Evolutionary conservation across 495 filamentous ascomycete species (phyloP), one percentile per base, ranked within the genome.

Genomic region (Pyrenula aspistea): DNA sequence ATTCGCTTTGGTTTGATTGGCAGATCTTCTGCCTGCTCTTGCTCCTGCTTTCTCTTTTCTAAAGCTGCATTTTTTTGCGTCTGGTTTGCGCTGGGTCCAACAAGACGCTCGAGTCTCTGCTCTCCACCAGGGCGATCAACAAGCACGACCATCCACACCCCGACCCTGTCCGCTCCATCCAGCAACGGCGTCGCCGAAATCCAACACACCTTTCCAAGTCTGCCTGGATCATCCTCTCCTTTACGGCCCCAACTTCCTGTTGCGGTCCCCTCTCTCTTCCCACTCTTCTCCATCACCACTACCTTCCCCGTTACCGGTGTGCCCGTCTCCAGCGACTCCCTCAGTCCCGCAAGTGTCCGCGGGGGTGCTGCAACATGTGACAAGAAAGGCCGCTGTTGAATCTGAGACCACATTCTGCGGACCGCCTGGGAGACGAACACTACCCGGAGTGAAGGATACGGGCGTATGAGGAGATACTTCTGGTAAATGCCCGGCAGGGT

Each of bases 271-370:
- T 42, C 31, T 42, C 31, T 42, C 31, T 42, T 42, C 15, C 31
- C 31, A 20, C 65, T 66, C 42, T 69, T 66, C 10, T 71, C 68
- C 25, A 79, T 63, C 83, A 82, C 84, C 51, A 74, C 77, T 49
- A 85, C 75, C 47, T 83, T 81, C 1, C 82, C 83, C 1, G 83
- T 86, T 23, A 86, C 83, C 57, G 80, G 81, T 24, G 80, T 73
- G 2, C 83, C 83, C 22, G 71, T 68, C 55, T 73, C 74, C 50
- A 86, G 72, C 2, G 83, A 82, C 12, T 72, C 65, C 15, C 74
- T 59, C 12, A 86, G 73, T 10, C 77, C 74, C 15, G 80, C 73
- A 15, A 78, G 71, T 0, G 82, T 78, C 36, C 74, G 67, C 1
- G 64, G 54, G 31, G 71, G 68, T 23, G 78, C 77, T 24, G 80